phyloP scores from a whole-genome alignment of 441 rosid genomes.

The Isatis lusitanica region DNA sequence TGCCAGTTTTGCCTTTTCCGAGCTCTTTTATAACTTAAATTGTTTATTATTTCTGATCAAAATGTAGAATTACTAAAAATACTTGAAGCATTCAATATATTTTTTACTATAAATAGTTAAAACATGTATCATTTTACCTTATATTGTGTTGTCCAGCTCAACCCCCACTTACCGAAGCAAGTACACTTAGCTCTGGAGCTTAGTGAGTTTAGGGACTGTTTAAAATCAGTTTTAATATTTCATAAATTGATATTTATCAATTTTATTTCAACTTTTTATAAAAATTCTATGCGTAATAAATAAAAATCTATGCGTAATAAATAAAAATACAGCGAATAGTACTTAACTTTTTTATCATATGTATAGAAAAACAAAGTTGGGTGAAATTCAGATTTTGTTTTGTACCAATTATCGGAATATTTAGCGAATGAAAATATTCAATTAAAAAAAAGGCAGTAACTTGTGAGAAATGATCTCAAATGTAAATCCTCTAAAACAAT shows the following conservation, averaged over 20 bases:
- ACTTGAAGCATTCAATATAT: conserved; percentile 13
- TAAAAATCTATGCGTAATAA: not conserved
- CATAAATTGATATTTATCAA: not conserved
- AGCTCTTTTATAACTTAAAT: not conserved
- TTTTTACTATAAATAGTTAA: conserved; percentile 31
- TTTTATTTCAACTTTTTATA: not conserved
- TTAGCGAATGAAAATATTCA: not conserved
- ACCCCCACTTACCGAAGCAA: conserved; percentile 28
- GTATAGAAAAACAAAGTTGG: not conserved
- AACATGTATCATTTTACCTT: conserved; percentile 19
- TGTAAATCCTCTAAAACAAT: too few relatives aligned
- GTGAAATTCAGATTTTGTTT: not conserved
- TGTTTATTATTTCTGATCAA: conserved; percentile 13
- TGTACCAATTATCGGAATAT: not conserved
- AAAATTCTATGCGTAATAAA: too few relatives aligned
- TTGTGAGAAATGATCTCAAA: not conserved
- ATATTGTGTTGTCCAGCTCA: conserved; percentile 37
- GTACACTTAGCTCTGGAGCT: not conserved
- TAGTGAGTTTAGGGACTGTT: not conserved
- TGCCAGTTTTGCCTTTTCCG: conserved; percentile 33
- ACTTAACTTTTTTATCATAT: not conserved
- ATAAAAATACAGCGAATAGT: not conserved
- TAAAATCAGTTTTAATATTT: not conserved
- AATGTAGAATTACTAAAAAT: conserved; percentile 31
- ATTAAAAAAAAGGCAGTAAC: not conserved